These are phyloP conservation scores for Tolypocladium amazonense DNA, from an alignment of 2,329 filamentous ascomycete species.

Conservation along the genomic window DNA sequence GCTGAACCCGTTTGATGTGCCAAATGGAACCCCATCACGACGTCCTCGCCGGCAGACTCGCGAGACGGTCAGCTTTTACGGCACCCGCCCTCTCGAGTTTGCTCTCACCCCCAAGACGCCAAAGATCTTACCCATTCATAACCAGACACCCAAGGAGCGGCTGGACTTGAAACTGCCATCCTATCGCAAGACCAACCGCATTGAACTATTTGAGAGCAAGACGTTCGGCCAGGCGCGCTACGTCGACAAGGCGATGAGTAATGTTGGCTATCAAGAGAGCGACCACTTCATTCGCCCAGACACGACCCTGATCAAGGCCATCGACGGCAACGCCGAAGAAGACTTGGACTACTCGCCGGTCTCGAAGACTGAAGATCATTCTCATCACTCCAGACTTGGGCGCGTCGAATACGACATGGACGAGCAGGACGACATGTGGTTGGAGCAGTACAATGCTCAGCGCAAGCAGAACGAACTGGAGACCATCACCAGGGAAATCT, in stretches of 20 bases:
- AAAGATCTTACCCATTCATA: conserved; percentile 64
- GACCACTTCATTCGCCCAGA: conserved; percentile 78
- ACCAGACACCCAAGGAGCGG: conserved; percentile 70
- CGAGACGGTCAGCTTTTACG: conserved; percentile 43
- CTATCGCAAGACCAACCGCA: conserved; percentile 69
- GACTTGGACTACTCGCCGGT: conserved; percentile 37
- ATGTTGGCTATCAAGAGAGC: conserved; percentile 90
- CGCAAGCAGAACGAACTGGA: conserved; percentile 67
- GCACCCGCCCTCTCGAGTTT: conserved; percentile 33
- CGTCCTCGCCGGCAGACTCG: conserved; percentile 34
- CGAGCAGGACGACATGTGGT: conserved; percentile 95
- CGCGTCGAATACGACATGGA: conserved; percentile 99
- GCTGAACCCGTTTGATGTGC: conserved; percentile 18
- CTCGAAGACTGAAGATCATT: conserved; percentile 17
- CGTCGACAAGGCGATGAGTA: conserved; percentile 93
- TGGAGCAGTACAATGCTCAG: conserved; percentile 71
- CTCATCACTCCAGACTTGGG: conserved; percentile 42
- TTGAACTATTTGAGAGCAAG: conserved; percentile 73
- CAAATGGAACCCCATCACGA: conserved; percentile 21
- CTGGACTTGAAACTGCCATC: conserved; percentile 68
- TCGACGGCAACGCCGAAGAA: conserved; percentile 48
- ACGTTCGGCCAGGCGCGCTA: conserved; percentile 78
- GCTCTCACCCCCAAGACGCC: conserved; percentile 41
- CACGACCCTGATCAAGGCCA: conserved; percentile 55
- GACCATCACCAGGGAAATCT: conserved; percentile 81